These are phyloP conservation scores for Emericellopsis cladophorae DNA, from an alignment of 2,329 filamentous ascomycete genomes.

Conservation along the genomic window DNA sequence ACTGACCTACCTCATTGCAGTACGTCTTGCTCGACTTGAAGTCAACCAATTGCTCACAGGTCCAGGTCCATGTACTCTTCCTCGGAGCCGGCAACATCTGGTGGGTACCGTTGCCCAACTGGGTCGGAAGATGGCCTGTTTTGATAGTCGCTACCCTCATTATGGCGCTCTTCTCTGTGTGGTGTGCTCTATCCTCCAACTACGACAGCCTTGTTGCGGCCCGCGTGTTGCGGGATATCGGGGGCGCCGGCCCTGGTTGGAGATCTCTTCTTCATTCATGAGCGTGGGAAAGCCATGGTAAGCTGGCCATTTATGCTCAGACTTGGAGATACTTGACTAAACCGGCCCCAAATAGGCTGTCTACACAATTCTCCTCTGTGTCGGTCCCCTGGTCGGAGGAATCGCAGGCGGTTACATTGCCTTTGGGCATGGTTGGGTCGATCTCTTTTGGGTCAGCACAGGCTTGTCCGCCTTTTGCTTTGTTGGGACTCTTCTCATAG, in stretches of 20 bases:
- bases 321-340: background rate
- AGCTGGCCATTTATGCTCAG: background rate
- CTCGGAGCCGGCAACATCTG: constrained; percentile 19
- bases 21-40: constrained; percentile 4
- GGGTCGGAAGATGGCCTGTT: constrained; percentile 17
- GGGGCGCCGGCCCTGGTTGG: constrained; percentile 19
- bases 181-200: constrained; percentile 10
- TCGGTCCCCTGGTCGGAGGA: constrained; percentile 18
- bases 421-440: constrained; percentile 15
- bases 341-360: constrained; percentile 5
- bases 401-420: constrained; percentile 22
- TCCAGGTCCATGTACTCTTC: constrained; percentile 17
- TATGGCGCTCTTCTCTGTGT: constrained; percentile 11
- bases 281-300: constrained; percentile 21
- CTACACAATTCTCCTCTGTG: constrained; percentile 17
- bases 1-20: constrained; percentile 16
- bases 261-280: constrained; percentile 21
- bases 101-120: constrained; percentile 23
- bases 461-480: constrained; percentile 13
- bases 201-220: constrained; percentile 14
- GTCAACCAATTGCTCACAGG: background rate
- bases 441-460: constrained; percentile 17
- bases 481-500: constrained; percentile 13
- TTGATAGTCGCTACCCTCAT: constrained; percentile 16
- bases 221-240: constrained; percentile 18